Conservation (phyloP, 2,329 filamentous ascomycete species). For the Didymella glomerata region DNA sequence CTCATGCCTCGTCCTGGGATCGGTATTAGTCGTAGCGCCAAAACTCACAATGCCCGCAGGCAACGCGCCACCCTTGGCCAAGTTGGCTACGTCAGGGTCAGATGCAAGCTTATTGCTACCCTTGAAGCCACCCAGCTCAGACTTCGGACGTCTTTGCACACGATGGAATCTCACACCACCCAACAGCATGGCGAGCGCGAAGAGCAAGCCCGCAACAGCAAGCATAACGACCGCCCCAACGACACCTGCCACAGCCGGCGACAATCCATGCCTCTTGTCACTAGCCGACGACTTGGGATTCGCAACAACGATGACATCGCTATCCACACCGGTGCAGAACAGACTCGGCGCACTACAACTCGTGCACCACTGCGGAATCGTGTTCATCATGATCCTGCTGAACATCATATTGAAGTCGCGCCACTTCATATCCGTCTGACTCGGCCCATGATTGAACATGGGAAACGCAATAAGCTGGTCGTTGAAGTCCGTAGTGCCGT, state of each 20-base stretch:
- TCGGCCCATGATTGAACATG: constrained; percentile 60
- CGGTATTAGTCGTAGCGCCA: constrained; percentile 8
- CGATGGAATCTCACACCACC: constrained; percentile 59
- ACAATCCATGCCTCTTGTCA: constrained; percentile 30
- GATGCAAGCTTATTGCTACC: constrained; percentile 62
- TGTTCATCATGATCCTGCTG: constrained; percentile 53
- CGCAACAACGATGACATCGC: constrained; percentile 10
- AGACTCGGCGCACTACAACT: constrained; percentile 56
- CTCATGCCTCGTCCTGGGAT: constrained; percentile 52
- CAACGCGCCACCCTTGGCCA: constrained; percentile 54
- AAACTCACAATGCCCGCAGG: constrained; percentile 43
- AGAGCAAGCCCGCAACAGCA: constrained; percentile 55
- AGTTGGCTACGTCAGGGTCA: constrained; percentile 60
- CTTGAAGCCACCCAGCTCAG: constrained; percentile 62
- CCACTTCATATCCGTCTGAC: constrained; percentile 59
- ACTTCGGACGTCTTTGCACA: constrained; percentile 15
- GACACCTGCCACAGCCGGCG: constrained; percentile 61
- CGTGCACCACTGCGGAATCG: constrained; percentile 62
- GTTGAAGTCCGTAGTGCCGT: constrained; percentile 59
- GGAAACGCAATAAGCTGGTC: constrained; percentile 54
- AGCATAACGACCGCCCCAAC: constrained; percentile 65
- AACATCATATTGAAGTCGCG: constrained; percentile 60
- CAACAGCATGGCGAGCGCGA: constrained; percentile 54
- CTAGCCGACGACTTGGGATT: neutral
- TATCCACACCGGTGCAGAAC: constrained; percentile 61